phyloP scores from a whole-genome alignment of 768 basidiomycete genomes.

The Mycena alexandri region DNA sequence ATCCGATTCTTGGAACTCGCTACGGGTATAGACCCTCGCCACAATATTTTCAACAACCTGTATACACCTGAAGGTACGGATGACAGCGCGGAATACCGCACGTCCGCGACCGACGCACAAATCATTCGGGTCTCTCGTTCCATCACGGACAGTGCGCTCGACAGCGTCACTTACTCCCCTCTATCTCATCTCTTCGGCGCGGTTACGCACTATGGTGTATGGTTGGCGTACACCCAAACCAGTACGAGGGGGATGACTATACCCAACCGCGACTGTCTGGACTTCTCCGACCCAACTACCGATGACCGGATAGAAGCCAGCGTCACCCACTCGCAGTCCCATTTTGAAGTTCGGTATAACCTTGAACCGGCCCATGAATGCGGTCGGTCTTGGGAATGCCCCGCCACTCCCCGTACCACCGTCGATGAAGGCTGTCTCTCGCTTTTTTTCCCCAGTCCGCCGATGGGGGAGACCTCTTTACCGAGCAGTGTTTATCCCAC shows the following conservation, averaged over 20 bases:
- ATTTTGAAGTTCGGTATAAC: background rate
- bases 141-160: background rate
- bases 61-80: no score
- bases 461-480: background rate
- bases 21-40: no score
- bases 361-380: background rate
- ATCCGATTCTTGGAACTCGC: background rate
- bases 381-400: background rate
- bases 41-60: no score
- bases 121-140: background rate
- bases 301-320: background rate
- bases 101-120: background rate
- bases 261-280: background rate
- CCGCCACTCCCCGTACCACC: background rate
- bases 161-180: background rate
- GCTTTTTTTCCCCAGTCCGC: background rate
- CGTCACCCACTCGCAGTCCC: background rate
- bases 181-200: background rate
- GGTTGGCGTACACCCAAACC: background rate
- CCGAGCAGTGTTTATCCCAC: background rate
- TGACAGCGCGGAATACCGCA: no score
- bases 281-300: background rate
- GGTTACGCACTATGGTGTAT: background rate
- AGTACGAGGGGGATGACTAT: background rate
- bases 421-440: background rate